Evolutionary conservation across 2,329 filamentous ascomycete species (phyloP).

Genomic region (Furcasterigmium sp.): DNA sequence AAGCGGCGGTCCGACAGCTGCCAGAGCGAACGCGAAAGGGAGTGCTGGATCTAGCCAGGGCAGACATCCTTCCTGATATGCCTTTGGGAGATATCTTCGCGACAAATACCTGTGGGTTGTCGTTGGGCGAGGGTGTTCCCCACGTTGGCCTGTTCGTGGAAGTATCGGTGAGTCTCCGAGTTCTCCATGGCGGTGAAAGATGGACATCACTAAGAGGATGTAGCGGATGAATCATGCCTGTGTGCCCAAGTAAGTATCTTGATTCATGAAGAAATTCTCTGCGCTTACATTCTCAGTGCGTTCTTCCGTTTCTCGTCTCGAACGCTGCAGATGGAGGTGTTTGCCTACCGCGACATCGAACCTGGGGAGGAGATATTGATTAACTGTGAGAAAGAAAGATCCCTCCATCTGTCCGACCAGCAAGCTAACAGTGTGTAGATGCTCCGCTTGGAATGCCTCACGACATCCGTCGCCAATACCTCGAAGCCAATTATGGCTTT

Average conservation of each 20-base stretch:
- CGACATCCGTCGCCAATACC: not conserved
- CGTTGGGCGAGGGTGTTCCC: constrained; percentile 13
- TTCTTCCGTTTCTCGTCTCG: constrained; percentile 22
- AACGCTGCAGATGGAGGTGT: constrained; percentile 22
- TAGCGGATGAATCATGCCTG: constrained; percentile 30
- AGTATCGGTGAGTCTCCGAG: constrained; percentile 19
- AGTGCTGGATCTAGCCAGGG: constrained; percentile 18
- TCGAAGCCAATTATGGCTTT: constrained; percentile 1
- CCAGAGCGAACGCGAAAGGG: constrained; percentile 11
- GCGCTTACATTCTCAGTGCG: constrained; percentile 14
- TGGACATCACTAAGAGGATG: not conserved
- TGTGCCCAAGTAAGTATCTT: constrained; percentile 22
- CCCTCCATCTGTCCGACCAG: not conserved
- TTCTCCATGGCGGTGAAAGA: not conserved
- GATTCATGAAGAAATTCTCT: no score
- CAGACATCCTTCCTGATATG: constrained; percentile 17
- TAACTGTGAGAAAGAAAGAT: constrained; percentile 18
- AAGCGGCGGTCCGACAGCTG: constrained; percentile 18
- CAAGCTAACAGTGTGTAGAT: not conserved
- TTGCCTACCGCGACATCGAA: constrained; percentile 24
- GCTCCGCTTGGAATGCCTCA: constrained; percentile 4
- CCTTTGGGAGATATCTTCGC: constrained; percentile 19
- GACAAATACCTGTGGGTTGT: constrained; percentile 23
- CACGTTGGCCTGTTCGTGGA: constrained; percentile 24
- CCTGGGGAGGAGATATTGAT: constrained; percentile 26